Conservation (phyloP, 176 grass and related monocot genomes). For the Thalia dealbata region DNA sequence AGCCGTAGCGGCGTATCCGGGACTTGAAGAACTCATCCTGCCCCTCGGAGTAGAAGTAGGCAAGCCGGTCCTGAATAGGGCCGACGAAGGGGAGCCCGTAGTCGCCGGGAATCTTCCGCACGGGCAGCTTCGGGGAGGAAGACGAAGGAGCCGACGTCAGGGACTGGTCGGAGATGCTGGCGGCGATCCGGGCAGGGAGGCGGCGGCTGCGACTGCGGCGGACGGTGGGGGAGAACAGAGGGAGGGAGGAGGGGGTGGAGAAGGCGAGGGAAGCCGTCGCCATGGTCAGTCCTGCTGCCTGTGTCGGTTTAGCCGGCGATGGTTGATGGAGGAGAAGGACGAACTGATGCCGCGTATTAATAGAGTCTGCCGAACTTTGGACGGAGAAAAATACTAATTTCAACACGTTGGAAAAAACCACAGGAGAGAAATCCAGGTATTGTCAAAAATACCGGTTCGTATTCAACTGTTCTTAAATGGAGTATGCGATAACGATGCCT, state of each 20-base stretch:
- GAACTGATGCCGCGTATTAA: too few species aligned
- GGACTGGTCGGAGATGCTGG: constrained; percentile 28
- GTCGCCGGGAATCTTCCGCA: constrained; percentile 69
- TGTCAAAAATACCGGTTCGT: too few species aligned
- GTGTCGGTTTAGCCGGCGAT: too few species aligned
- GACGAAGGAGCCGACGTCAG: not conserved
- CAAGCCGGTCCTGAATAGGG: constrained; percentile 54
- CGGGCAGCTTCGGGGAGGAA: constrained; percentile 41
- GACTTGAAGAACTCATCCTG: constrained; percentile 81
- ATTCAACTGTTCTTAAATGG: too few species aligned
- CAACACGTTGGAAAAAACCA: too few species aligned
- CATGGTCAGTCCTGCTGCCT: constrained; percentile 9
- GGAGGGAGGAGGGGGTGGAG: not conserved
- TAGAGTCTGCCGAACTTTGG: too few species aligned
- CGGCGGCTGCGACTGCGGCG: not conserved
- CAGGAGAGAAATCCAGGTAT: too few species aligned
- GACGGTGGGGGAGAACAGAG: not conserved
- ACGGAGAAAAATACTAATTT: too few species aligned
- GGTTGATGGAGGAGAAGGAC: too few species aligned
- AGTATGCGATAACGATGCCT: too few species aligned
- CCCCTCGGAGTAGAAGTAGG: constrained; percentile 80
- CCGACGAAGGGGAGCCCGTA: constrained; percentile 69
- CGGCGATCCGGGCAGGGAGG: not conserved
- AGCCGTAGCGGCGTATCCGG: constrained; percentile 45
- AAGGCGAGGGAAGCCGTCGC: constrained; percentile 17